Percentiles rank a stretch among this genome's conserved stretches.
These are phyloP conservation scores for Aspergillus brasiliensis DNA, from an alignment of 2,329 filamentous ascomycete species.

Conservation along the genomic window DNA sequence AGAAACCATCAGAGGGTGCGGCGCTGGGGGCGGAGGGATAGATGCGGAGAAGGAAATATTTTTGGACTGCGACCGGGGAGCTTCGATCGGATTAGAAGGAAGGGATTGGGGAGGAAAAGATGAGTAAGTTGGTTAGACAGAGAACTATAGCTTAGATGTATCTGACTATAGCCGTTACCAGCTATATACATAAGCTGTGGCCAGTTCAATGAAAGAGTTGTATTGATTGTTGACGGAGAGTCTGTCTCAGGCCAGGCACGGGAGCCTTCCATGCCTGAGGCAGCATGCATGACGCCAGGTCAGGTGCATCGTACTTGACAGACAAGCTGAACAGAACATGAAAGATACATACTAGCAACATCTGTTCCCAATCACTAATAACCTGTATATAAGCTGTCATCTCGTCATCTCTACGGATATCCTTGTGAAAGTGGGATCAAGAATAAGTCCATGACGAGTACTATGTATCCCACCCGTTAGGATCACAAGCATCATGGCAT, in stretches of 20 bases:
- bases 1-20: not conserved
- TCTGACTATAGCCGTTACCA: not conserved
- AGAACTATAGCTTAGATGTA: not conserved
- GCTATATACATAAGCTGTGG: not conserved
- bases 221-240: constrained; percentile 22
- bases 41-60: constrained; percentile 13
- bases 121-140: not conserved
- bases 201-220: not conserved
- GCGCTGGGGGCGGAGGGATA: not conserved
- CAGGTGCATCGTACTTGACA: constrained; percentile 24
- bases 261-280: constrained; percentile 29
- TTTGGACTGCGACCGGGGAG: not conserved
- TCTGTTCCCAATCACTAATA: not conserved
- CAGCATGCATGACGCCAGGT: constrained; percentile 35
- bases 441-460: not conserved
- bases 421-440: not conserved
- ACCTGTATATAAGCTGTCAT: not conserved
- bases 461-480: not conserved
- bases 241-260: constrained; percentile 11
- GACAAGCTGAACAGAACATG: not conserved
- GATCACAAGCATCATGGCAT: not conserved
- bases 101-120: not conserved
- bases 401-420: not conserved
- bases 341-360: not conserved
- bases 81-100: not conserved